Conservation (phyloP, 2,329 filamentous ascomycete genomes). For the Balansia obtecta region DNA sequence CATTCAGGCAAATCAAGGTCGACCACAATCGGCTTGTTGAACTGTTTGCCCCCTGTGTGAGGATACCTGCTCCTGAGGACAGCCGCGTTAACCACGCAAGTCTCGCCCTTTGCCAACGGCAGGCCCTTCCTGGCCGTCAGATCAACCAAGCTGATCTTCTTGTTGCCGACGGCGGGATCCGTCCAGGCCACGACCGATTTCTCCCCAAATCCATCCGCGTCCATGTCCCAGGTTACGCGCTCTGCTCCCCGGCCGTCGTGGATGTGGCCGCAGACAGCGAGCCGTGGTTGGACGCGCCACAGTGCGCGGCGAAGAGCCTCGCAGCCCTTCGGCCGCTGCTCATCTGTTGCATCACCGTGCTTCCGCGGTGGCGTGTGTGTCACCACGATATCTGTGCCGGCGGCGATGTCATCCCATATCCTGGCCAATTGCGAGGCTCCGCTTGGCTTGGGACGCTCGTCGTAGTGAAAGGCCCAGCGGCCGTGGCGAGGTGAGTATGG, state of each 20-base stretch:
- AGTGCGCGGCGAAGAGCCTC: constrained; percentile 43
- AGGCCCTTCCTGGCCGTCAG: constrained; percentile 34
- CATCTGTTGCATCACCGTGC: constrained; percentile 41
- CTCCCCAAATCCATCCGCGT: constrained; percentile 30
- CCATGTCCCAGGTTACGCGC: constrained; percentile 47
- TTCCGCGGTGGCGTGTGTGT: constrained; percentile 56
- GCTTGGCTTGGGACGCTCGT: constrained; percentile 13
- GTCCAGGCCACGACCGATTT: constrained; percentile 35
- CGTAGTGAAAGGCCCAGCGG: constrained; percentile 58
- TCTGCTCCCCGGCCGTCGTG: constrained; percentile 55
- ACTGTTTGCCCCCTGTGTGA: constrained; percentile 46
- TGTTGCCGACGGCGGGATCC: constrained; percentile 41
- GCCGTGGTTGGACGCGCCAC: constrained; percentile 46
- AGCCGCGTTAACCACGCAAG: constrained; percentile 69
- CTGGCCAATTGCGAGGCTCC: constrained; percentile 14
- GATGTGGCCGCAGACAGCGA: constrained; percentile 62
- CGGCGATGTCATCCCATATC: constrained; percentile 51
- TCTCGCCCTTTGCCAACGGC: constrained; percentile 34
- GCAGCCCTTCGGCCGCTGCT: constrained; percentile 40
- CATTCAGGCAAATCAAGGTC: constrained; percentile 55
- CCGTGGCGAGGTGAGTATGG: constrained; percentile 47
- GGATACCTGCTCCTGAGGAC: constrained; percentile 58
- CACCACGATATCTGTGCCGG: constrained; percentile 51
- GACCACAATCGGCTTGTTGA: constrained; percentile 75
- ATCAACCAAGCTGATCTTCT: constrained; percentile 52